Conservation (phyloP, 2,329 filamentous ascomycete species). For the Ceratocystis huliohia region DNA sequence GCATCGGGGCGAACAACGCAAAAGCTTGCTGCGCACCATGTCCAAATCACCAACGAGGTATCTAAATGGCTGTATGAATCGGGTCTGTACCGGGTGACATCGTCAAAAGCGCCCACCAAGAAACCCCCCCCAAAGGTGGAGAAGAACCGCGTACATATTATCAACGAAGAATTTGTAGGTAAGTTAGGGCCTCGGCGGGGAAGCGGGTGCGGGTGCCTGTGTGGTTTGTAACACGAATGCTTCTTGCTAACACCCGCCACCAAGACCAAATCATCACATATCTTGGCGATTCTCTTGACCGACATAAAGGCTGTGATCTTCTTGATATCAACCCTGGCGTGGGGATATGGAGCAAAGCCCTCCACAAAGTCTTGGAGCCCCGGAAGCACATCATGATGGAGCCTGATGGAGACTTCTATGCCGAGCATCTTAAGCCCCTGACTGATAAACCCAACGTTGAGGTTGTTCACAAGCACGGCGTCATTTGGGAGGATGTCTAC, state of each 20-base stretch:
- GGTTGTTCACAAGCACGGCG: slow-evolving; percentile 43
- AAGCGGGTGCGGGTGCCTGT: background rate
- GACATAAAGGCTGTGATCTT: slow-evolving; percentile 67
- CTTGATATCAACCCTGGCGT: slow-evolving; percentile 75
- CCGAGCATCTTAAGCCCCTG: slow-evolving; percentile 48
- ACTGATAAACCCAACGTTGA: slow-evolving; percentile 36
- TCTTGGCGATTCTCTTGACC: slow-evolving; percentile 53
- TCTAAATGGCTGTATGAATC: slow-evolving; percentile 14
- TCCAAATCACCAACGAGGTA: background rate
- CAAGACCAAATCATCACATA: slow-evolving; percentile 58
- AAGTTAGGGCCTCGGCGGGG: slow-evolving; percentile 20
- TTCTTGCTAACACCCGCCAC: background rate
- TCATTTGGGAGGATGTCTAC: slow-evolving; percentile 48
- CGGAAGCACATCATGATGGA: slow-evolving; percentile 77
- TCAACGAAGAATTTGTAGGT: slow-evolving; percentile 40
- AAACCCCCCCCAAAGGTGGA: slow-evolving; percentile 11
- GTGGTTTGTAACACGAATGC: background rate
- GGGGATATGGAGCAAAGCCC: slow-evolving; percentile 64
- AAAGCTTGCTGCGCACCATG: background rate
- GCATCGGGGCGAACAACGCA: background rate
- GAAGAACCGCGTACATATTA: slow-evolving; percentile 38
- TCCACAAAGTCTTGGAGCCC: slow-evolving; percentile 64
- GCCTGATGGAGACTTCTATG: slow-evolving; percentile 46
- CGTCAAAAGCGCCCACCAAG: background rate
- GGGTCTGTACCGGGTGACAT: slow-evolving; percentile 14